Conservation (phyloP, 306 rosid genomes). For the Canavalia ensiformis region DNA sequence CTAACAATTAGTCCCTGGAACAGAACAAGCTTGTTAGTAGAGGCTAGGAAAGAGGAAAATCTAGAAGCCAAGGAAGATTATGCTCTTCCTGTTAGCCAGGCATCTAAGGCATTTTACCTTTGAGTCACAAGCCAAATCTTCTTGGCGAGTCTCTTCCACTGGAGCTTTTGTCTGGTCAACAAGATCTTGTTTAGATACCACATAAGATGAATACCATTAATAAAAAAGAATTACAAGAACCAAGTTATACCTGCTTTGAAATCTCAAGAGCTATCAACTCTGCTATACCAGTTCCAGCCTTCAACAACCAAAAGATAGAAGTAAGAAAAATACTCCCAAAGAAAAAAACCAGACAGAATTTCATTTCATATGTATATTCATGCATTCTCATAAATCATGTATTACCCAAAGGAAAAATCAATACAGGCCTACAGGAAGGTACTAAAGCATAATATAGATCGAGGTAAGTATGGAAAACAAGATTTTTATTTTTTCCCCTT, state of each 20-base stretch:
- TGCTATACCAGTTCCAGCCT: conserved; percentile 99
- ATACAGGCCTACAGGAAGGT: background rate
- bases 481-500: background rate
- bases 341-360: conserved; percentile 21
- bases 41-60: background rate
- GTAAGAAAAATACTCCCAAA: conserved; percentile 49
- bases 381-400: background rate
- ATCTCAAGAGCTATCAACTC: conserved; percentile 97
- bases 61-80: background rate
- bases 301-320: conserved; percentile 55
- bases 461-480: background rate
- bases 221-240: background rate
- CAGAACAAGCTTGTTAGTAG: conserved; percentile 35
- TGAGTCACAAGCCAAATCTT: conserved; percentile 97
- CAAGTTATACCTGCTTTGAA: conserved; percentile 79
- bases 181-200: conserved; percentile 33
- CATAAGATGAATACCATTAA: conserved; percentile 10
- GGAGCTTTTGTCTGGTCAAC: conserved; percentile 78
- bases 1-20: conserved; percentile 88
- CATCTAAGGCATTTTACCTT: conserved; percentile 63
- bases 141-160: conserved; percentile 85
- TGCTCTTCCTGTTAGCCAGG: conserved; percentile 20
- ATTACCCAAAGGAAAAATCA: conserved; percentile 11
- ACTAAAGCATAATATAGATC: conserved; percentile 2
- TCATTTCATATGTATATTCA: conserved; percentile 21